phyloP scores from a whole-genome alignment of 495 filamentous ascomycete genomes.

The Hamigera avellanea region DNA sequence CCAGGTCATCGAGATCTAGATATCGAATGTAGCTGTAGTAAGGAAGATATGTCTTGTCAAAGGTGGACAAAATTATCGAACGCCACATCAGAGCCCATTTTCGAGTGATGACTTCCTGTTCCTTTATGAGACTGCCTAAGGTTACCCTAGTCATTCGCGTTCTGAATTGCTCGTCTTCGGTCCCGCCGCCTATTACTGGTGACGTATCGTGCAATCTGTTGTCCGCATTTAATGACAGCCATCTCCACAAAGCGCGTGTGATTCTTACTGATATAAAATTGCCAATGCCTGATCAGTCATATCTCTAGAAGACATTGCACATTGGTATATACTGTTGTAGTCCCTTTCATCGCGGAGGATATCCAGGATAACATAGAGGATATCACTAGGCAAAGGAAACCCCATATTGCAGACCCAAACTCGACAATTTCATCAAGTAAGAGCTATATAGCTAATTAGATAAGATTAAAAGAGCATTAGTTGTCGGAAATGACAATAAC shows the following conservation, averaged over 20 bases:
- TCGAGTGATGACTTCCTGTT: constrained; percentile 13
- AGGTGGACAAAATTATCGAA: constrained; percentile 54
- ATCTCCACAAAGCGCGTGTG: neutral
- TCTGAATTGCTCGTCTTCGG: constrained; percentile 24
- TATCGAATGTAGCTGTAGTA: constrained; percentile 58
- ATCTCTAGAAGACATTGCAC: constrained; percentile 13
- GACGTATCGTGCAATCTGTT: constrained; percentile 26
- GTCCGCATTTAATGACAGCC: too few species aligned
- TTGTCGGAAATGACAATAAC: neutral
- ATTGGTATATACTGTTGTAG: constrained; percentile 18
- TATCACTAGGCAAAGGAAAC: constrained; percentile 11
- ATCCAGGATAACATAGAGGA: constrained; percentile 18
- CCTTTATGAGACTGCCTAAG: constrained; percentile 1
- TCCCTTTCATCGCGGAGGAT: constrained; percentile 16
- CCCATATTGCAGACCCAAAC: constrained; percentile 7
- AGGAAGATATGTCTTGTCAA: constrained; percentile 50
- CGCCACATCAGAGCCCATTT: constrained; percentile 57
- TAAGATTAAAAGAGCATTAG: too few species aligned
- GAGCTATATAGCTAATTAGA: too few species aligned
- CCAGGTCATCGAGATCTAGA: constrained; percentile 50
- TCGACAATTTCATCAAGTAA: neutral
- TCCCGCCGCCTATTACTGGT: constrained; percentile 24
- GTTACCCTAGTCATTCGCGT: constrained; percentile 8
- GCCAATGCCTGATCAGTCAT: constrained; percentile 46
- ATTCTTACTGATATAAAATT: constrained; percentile 48